Evolutionary conservation across 73 alveolate genomes (phyloP).

Genomic region (Durusdinium trenchii): DNA sequence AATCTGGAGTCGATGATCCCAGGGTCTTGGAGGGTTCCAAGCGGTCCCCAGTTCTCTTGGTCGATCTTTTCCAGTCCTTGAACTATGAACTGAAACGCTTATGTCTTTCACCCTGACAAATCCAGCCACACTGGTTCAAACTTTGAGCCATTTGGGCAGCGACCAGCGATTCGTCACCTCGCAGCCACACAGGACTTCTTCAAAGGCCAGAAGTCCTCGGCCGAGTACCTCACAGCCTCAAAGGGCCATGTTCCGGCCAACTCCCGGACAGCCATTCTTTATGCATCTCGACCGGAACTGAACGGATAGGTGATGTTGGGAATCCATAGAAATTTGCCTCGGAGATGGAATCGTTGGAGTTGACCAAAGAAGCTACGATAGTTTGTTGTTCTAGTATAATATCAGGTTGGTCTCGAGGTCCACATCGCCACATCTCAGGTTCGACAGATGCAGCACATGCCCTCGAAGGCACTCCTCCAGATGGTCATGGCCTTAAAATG

Average conservation of each 20-base stretch:
- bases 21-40: no score
- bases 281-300: not conserved
- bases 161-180: not conserved
- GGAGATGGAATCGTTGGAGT: no score
- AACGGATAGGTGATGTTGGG: not conserved
- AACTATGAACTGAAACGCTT: no score
- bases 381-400: no score
- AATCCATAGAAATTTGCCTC: not conserved
- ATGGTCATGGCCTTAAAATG: not conserved
- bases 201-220: constrained; percentile 47
- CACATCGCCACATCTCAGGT: not conserved
- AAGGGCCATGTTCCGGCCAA: constrained; percentile 41
- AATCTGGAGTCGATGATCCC: no score
- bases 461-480: constrained; percentile 49
- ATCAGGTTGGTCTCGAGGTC: not conserved
- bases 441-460: constrained; percentile 92
- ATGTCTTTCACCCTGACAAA: no score
- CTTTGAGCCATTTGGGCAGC: no score
- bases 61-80: no score
- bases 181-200: constrained; percentile 46
- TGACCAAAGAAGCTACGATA: no score
- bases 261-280: constrained; percentile 55
- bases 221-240: constrained; percentile 67
- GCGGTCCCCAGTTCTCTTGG: no score
- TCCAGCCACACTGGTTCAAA: no score